Evolutionary conservation across 176 grass and related monocot genomes (phyloP).

Genomic region (maize (Zea mays)): DNA sequence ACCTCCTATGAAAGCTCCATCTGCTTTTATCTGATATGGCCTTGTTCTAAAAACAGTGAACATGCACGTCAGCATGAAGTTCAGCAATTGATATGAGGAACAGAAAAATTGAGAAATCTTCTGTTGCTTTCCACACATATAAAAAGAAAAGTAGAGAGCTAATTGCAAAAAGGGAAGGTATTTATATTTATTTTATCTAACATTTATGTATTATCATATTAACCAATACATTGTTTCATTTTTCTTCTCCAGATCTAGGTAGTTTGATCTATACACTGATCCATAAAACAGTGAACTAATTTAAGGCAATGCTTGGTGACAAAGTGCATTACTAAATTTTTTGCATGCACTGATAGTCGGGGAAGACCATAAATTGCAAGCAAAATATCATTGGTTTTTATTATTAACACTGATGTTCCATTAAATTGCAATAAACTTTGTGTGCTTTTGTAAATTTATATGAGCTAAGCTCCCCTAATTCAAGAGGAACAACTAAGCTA

Average conservation of each 20-base stretch:
- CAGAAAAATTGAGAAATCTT: neutral
- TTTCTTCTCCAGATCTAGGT: slow-evolving; percentile 7
- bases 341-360: neutral
- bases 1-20: slow-evolving; percentile 88
- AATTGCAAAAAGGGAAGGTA: slow-evolving; percentile 10
- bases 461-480: neutral
- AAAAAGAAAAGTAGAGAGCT: slow-evolving; percentile 1
- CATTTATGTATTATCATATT: neutral
- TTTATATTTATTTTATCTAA: neutral
- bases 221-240: neutral
- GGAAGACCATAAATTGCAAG: neutral
- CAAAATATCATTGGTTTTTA: neutral
- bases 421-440: neutral
- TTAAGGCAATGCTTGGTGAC: neutral
- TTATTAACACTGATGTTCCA: neutral
- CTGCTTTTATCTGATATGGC: slow-evolving; percentile 61
- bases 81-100: neutral
- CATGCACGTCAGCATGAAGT: neutral
- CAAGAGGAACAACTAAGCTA: neutral
- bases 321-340: neutral
- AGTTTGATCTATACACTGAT: neutral
- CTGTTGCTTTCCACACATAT: neutral
- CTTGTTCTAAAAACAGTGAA: slow-evolving; percentile 45
- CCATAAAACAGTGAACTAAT: neutral
- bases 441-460: neutral